A percentile compares a stretch with the other conserved stretches of the same genome.
These are phyloP conservation scores for Flaveria sonorensis DNA, from an alignment of 129 eudicot genomes.

Conservation along the genomic window DNA sequence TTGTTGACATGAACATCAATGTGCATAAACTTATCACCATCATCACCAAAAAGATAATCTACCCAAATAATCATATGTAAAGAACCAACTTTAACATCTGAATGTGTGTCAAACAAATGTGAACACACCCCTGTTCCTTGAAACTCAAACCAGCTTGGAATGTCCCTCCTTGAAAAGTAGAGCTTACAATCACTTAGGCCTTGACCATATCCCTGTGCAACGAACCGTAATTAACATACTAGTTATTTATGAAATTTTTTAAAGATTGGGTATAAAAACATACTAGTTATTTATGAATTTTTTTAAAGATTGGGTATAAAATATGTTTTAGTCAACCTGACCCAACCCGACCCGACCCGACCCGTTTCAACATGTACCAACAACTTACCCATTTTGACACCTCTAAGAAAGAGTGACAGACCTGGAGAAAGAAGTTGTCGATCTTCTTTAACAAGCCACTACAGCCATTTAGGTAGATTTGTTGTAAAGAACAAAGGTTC, in stretches of 20 bases:
- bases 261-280: neutral
- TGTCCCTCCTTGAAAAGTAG: conserved; percentile 17
- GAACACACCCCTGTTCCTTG: conserved; percentile 9
- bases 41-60: conserved; percentile 11
- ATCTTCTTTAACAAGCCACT: conserved; percentile 11
- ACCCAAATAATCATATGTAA: conserved; percentile 24
- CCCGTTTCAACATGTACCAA: neutral
- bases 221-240: neutral
- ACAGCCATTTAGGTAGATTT: neutral
- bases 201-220: neutral
- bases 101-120: conserved; percentile 4
- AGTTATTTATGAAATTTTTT: neutral
- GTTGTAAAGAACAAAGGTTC: conserved; percentile 14
- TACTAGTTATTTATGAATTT: neutral
- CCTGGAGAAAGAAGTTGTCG: conserved; percentile 2
- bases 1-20: conserved; percentile 20
- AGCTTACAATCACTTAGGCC: conserved; percentile 10
- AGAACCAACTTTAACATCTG: conserved; percentile 5
- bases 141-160: conserved; percentile 21
- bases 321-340: neutral
- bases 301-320: neutral
- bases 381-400: neutral
- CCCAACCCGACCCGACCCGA: neutral
- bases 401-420: neutral
- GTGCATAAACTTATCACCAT: neutral